Evolutionary conservation across 2,329 filamentous ascomycete species (phyloP), one percentile per base, ranked within the genome.

Genomic region (Fusarium sp.): DNA sequence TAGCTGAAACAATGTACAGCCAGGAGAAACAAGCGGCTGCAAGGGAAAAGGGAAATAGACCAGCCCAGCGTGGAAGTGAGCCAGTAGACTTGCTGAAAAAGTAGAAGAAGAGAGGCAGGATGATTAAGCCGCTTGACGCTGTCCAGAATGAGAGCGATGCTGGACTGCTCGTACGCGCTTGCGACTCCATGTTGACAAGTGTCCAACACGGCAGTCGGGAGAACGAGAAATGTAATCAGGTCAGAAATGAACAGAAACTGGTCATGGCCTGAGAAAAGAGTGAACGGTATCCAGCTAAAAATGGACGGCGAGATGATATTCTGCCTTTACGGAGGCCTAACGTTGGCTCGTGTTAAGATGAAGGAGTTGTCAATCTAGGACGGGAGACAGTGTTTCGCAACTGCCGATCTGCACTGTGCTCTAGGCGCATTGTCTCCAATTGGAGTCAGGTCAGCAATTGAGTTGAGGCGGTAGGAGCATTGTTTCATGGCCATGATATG

Each of bases 111-210:
- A 64, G 9, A 31, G 73, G 73, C 1, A 73, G 39, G 7, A 58
- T 51, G 11, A 65, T 13, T 2, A 70, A 47, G 7, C 58, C 67
- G 12, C 65, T 60, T n/a, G 65, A 69, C 39, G 56, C 60, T 2
- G 48, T 36, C 59, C 62, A 68, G 51, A 66, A 74, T 23, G 66
- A 65, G 50, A 64, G 58, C 43, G 60, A 59, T 12, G 60, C 47
- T 40, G 43, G 34, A 34, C 13, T 27, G 31, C 23, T 46, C n/a
- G 30, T 16, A 28, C 30, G n/a, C 8, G 30, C 7, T n/a, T 39
- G 34, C 16, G 28, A 13, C 46, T 68, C 66, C 72, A 75, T 75
- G 62, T 67, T 74, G 73, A 75, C 73, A 75, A 65, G 73, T 75
- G 73, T 75, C 65, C 65, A 68, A 23, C 52, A 59, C 18, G 40